phyloP scores from a whole-genome alignment of 257 asterid genomes.

The Verbascum thapsus region DNA sequence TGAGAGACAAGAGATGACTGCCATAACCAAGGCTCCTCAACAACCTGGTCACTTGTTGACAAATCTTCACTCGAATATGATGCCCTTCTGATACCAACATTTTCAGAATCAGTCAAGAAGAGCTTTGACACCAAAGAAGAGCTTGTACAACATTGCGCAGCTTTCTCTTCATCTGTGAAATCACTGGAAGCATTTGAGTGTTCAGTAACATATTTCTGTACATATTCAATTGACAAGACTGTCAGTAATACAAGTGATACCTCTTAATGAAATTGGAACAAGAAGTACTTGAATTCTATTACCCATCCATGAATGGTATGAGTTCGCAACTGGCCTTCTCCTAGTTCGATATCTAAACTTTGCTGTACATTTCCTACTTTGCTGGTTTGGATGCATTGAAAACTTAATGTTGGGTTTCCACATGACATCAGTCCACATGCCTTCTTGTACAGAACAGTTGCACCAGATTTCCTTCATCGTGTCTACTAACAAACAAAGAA shows the following conservation, averaged over 20 bases:
- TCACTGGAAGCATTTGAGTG: conserved; percentile 89
- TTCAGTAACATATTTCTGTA: conserved; percentile 61
- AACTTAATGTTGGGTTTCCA: conserved; percentile 54
- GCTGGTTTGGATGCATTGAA: conserved; percentile 50
- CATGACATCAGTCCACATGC: conserved; percentile 65
- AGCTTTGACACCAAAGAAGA: conserved; percentile 47
- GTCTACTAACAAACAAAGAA: conserved; percentile 41
- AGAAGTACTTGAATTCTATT: conserved; percentile 35
- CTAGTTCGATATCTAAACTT: conserved; percentile 44
- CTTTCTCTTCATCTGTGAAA: conserved; percentile 68
- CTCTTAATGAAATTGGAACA: conserved; percentile 48
- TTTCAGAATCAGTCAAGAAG: conserved; percentile 38
- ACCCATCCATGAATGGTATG: conserved; percentile 41
- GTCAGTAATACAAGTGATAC: conserved; percentile 49
- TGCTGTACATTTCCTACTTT: conserved; percentile 37
- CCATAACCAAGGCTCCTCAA: conserved; percentile 93
- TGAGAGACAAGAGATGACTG: conserved; percentile 50
- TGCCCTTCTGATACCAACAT: conserved; percentile 33
- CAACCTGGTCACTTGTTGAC: conserved; percentile 37
- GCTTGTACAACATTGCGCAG: conserved; percentile 39
- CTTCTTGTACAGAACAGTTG: conserved; percentile 49
- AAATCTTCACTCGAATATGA: conserved; percentile 38
- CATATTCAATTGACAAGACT: conserved; percentile 25
- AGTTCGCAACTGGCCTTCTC: conserved; percentile 45
- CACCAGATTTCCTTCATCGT: conserved; percentile 41